phyloP scores from a whole-genome alignment of 768 basidiomycete genomes.

The Boletus fagicola region DNA sequence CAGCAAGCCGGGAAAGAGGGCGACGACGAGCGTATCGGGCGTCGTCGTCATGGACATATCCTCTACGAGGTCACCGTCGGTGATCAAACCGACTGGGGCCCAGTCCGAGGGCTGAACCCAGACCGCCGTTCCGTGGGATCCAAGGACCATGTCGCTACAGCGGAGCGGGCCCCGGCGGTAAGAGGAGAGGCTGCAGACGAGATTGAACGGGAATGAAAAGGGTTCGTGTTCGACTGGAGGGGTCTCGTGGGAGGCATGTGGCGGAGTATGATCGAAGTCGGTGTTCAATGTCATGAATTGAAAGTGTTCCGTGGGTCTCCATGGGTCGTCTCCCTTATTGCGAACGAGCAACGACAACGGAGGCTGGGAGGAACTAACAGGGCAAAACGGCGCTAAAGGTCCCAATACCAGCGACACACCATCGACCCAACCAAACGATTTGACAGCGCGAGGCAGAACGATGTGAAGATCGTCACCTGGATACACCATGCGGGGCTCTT shows the following conservation, averaged over 20 bases:
- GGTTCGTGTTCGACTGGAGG: conserved; percentile 15
- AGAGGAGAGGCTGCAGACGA: conserved; percentile 35
- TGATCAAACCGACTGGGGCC: conserved; percentile 39
- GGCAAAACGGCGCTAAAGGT: background rate
- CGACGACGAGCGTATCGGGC: conserved; percentile 45
- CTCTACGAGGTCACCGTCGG: conserved; percentile 16
- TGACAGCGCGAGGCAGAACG: conserved; percentile 36
- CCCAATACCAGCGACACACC: conserved; percentile 43
- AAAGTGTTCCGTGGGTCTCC: conserved; percentile 49
- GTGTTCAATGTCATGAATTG: conserved; percentile 50
- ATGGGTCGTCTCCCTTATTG: conserved; percentile 58
- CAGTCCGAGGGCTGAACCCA: conserved; percentile 61
- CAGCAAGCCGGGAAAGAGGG: conserved; percentile 48
- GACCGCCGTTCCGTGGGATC: conserved; percentile 54
- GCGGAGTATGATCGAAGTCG: conserved; percentile 19
- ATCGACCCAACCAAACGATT: conserved; percentile 69
- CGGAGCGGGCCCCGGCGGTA: conserved; percentile 48
- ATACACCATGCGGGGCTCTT: conserved; percentile 40
- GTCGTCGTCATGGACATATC: conserved; percentile 16
- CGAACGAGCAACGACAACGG: conserved; percentile 54
- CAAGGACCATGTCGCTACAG: conserved; percentile 53
- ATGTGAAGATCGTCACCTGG: conserved; percentile 14
- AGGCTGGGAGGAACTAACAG: background rate
- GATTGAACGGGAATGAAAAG: conserved; percentile 51
- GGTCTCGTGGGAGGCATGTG: conserved; percentile 1